Evolutionary conservation across 1,139 yeast species (phyloP).

Genomic region (Hyphopichia buzzinii): DNA sequence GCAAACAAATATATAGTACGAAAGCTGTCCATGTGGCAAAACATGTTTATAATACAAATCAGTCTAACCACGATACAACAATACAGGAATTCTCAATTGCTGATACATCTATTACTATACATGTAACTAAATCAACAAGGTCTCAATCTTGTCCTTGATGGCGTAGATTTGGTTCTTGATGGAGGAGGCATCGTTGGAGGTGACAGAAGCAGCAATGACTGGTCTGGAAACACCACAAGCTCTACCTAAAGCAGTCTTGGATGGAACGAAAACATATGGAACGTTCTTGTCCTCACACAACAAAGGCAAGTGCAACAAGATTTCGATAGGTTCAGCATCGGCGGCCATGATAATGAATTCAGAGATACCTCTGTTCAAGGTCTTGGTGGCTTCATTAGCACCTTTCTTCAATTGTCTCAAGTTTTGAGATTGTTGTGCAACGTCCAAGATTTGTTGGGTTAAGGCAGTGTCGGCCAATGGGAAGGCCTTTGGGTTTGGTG

Average conservation of each 20-base stretch:
- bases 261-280: slow-evolving; percentile 97
- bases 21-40: too few relatives aligned
- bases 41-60: too few relatives aligned
- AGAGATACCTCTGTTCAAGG: slow-evolving; percentile 98
- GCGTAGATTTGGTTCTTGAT: slow-evolving; percentile 96
- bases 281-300: slow-evolving; percentile 99
- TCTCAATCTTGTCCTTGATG: slow-evolving; percentile 98
- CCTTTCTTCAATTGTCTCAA: slow-evolving; percentile 99
- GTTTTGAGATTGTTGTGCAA: slow-evolving; percentile 96
- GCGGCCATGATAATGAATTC: slow-evolving; percentile 99
- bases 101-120: too few relatives aligned
- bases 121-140: slow-evolving; percentile 91
- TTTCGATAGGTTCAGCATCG: slow-evolving; percentile 98
- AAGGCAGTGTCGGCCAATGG: slow-evolving; percentile 97
- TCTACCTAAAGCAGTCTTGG: slow-evolving; percentile 98
- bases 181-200: slow-evolving; percentile 97
- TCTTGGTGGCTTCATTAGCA: slow-evolving; percentile 99
- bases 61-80: too few relatives aligned
- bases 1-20: too few relatives aligned
- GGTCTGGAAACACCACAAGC: slow-evolving; percentile 99
- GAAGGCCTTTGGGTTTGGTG: slow-evolving; percentile 94
- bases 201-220: slow-evolving; percentile 97
- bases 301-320: slow-evolving; percentile 94
- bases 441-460: slow-evolving; percentile 95
- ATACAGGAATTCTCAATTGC: too few relatives aligned